Conservation (phyloP, 176 grass and related monocot species). For the Dactylis glomerata region DNA sequence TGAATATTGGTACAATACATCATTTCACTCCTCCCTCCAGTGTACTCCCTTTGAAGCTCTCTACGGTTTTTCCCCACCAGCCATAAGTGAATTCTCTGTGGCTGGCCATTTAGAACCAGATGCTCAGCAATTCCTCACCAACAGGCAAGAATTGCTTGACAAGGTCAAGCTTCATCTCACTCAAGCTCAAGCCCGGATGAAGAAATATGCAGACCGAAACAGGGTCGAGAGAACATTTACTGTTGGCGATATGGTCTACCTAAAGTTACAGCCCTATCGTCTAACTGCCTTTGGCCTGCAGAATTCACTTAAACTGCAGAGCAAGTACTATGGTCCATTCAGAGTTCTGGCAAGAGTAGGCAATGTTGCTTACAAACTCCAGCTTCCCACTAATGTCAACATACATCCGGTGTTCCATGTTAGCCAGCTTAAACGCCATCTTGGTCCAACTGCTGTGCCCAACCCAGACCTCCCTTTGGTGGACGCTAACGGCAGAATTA, state of each 20-base stretch:
- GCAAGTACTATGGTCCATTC: not conserved
- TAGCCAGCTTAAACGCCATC: not conserved
- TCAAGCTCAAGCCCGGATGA: not conserved
- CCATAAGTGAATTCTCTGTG: not conserved
- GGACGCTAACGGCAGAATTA: not conserved
- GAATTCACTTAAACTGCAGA: not conserved
- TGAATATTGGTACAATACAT: no score
- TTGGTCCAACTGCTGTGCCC: not conserved
- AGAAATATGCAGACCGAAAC: not conserved
- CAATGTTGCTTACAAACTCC: not conserved
- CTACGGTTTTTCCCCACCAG: not conserved
- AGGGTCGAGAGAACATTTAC: not conserved
- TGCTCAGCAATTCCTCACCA: not conserved
- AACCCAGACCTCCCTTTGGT: not conserved
- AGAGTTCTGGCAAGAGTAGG: not conserved
- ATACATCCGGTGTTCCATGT: not conserved
- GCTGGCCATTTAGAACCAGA: not conserved
- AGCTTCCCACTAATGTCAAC: fast-evolving
- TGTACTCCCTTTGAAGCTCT: not conserved
- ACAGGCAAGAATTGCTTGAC: not conserved
- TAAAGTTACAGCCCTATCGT: no score
- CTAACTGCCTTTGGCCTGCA: not conserved
- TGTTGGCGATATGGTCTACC: not conserved
- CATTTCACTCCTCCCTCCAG: no score
- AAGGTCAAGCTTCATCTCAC: not conserved